Conservation (phyloP, 2,329 filamentous ascomycete species). For the Microthyrium microscopicum region DNA sequence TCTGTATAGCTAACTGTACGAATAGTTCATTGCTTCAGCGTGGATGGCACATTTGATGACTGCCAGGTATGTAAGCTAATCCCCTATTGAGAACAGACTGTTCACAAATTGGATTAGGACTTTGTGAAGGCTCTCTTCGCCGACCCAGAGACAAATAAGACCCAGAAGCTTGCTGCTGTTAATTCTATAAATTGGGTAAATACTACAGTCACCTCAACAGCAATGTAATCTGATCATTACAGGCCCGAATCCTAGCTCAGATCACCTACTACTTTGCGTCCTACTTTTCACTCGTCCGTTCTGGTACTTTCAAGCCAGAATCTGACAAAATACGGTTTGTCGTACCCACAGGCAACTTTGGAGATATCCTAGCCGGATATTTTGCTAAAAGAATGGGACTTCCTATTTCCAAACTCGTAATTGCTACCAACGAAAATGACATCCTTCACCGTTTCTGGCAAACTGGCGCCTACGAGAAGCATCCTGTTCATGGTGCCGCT, state of each 20-base stretch:
- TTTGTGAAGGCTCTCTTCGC: constrained; percentile 88
- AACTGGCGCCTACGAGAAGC: constrained; percentile 78
- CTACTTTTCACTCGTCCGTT: constrained; percentile 64
- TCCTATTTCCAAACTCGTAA: constrained; percentile 71
- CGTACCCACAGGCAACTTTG: constrained; percentile 92
- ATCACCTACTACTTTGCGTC: constrained; percentile 95
- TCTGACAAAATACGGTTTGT: constrained; percentile 55
- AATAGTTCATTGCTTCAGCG: constrained; percentile 82
- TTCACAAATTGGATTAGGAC: constrained; percentile 27
- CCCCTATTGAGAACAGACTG: constrained; percentile 5
- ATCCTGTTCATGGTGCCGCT: constrained; percentile 41
- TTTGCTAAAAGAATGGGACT: constrained; percentile 85
- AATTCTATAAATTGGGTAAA: constrained; percentile 76
- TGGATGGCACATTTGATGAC: constrained; percentile 87
- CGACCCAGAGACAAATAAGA: constrained; percentile 67
- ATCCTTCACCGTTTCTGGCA: constrained; percentile 93
- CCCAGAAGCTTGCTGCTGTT: constrained; percentile 73
- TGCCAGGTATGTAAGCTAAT: constrained; percentile 47
- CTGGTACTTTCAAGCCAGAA: constrained; percentile 39
- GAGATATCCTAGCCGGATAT: constrained; percentile 84
- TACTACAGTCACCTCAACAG: constrained; percentile 95
- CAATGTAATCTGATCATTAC: too few relatives aligned
- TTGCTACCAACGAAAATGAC: constrained; percentile 95
- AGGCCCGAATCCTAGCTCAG: constrained; percentile 82
- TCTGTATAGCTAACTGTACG: too few relatives aligned